Conservation (phyloP, 805 yeast genomes). For the Nakazawaea anatomiae region DNA sequence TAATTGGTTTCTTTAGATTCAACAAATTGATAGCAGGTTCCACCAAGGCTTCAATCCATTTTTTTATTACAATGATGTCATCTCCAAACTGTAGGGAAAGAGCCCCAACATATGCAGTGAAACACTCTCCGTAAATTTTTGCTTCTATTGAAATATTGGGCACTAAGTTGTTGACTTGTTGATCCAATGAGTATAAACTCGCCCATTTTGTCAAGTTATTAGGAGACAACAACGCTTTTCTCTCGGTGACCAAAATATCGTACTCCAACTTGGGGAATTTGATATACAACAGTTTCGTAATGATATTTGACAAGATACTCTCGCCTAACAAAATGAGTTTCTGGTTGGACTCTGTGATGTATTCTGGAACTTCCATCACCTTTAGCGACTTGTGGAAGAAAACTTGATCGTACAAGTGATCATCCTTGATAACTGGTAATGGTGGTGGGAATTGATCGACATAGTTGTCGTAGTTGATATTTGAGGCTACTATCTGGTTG, state of each 20-base stretch:
- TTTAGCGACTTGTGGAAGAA: neutral
- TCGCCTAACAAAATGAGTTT: neutral
- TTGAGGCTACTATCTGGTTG: neutral
- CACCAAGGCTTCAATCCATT: neutral
- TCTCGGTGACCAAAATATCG: neutral
- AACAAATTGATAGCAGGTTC: neutral
- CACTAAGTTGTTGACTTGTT: neutral
- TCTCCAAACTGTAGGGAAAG: neutral
- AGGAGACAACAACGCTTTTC: neutral
- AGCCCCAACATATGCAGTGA: slow-evolving; percentile 1
- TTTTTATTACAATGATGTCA: neutral
- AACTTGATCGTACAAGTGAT: neutral
- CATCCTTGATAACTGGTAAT: neutral
- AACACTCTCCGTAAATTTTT: slow-evolving; percentile 1
- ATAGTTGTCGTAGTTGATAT: neutral
- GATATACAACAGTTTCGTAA: neutral
- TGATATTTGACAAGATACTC: neutral
- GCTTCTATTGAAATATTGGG: neutral
- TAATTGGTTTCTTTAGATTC: neutral
- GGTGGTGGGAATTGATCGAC: neutral
- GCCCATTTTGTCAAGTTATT: neutral
- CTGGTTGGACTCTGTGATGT: neutral
- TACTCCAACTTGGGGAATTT: neutral
- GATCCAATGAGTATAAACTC: neutral
- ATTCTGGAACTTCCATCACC: neutral